Evolutionary conservation across 208 protist species (phyloP).

Genomic region (Trypanosoma lewisi): DNA sequence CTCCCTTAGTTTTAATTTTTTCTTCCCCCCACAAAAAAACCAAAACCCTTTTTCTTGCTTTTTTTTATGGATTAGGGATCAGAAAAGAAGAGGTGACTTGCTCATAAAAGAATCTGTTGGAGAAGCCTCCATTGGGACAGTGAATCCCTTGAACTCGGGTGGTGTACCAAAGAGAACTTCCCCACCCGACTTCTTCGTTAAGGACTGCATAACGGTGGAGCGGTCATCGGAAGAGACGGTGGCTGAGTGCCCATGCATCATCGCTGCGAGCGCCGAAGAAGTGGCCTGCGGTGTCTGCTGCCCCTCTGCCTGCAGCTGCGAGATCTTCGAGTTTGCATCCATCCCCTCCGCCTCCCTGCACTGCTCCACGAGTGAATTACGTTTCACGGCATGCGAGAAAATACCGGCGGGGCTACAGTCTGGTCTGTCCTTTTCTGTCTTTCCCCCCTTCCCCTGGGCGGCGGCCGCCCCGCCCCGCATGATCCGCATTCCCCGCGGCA

Average conservation of each 20-base stretch:
- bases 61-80: background rate
- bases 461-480: background rate
- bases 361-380: background rate
- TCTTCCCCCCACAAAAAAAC: background rate
- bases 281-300: constrained; percentile 20
- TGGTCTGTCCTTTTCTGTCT: constrained; percentile 3
- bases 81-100: constrained; percentile 26
- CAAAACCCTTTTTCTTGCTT: no score
- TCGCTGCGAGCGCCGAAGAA: background rate
- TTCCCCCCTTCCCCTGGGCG: background rate
- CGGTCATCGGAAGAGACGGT: constrained; percentile 19
- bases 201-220: constrained; percentile 12
- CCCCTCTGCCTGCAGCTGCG: background rate
- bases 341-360: background rate
- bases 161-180: constrained; percentile 66
- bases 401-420: background rate
- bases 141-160: constrained; percentile 74
- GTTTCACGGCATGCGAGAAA: background rate
- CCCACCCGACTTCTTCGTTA: constrained; percentile 5
- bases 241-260: background rate
- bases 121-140: constrained; percentile 14
- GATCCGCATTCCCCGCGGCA: constrained; percentile 52
- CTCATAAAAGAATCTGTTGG: constrained; percentile 16
- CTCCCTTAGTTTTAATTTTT: no score
- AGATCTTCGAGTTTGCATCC: background rate